Evolutionary conservation across 2,329 filamentous ascomycete species (phyloP), one percentile per base, ranked within the genome.

Genomic region (Hymenoscyphus occultus): DNA sequence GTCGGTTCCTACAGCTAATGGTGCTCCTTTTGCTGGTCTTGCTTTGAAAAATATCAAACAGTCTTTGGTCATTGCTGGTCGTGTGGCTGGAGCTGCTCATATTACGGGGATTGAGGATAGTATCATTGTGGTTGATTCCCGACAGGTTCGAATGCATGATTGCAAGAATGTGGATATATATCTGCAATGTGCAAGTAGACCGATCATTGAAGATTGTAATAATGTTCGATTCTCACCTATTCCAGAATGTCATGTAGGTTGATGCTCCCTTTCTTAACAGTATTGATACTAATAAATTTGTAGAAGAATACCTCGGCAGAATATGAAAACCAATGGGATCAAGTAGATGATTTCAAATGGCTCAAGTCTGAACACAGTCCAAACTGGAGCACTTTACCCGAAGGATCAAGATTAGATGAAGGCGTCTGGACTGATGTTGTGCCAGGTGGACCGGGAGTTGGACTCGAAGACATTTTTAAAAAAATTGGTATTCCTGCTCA

Each of bases 291-390:
- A 57, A 70, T 13, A 28, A 54, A 10, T 39, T 16, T 56, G n/a
- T 61, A 75, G 72, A 69, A 68, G 56, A 71, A 75, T 62, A 28
- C 62, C 19, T 56, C 67, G 13, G 70, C 69, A 28, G 71, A 76
- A 9, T 63, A 71, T 1, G 69, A 74, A 3, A 94, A 96, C 75
- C 85, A 90, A 72, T 99, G 92, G 92, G 85, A 93, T 71, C 87
- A 95, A 73, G 91, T 98, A 16, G 92, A 98, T 76, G 95, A 99
- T 76, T 99, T 99, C 82, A 96, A 96, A 78, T 98, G 95, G 95
- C 84, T 97, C 68, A 96, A 93, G 77, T 83, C 85, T 16, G 92
- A 91, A 65, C 86, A 86, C 39, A 97, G 92, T 74, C 95, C 95
- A 1, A 93, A 99, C 75, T 99, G 94, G 92, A 85, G 81, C 40